phyloP scores from a whole-genome alignment of 768 basidiomycete genomes.

The Pleurotus pulmonarius region DNA sequence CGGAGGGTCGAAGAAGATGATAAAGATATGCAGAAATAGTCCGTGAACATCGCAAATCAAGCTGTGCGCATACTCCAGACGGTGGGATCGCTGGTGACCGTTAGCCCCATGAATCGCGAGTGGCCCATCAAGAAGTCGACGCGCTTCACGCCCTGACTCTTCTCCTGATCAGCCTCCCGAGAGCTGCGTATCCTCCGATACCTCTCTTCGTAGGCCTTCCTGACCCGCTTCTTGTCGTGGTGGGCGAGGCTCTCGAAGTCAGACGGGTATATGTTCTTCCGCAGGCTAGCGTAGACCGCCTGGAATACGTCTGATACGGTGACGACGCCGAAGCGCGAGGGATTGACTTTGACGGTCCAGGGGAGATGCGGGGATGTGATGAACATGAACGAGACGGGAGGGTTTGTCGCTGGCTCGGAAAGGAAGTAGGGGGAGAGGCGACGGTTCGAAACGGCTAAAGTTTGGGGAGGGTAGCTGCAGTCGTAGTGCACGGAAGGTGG shows the following conservation, averaged over 20 bases:
- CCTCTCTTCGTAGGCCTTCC: conserved; percentile 37
- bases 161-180: conserved; percentile 30
- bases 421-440: conserved; percentile 14
- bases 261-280: conserved; percentile 23
- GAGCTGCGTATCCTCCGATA: conserved; percentile 28
- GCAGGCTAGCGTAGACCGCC: conserved; percentile 33
- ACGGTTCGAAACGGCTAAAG: conserved; percentile 10
- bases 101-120: conserved; percentile 35
- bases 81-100: conserved; percentile 13
- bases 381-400: conserved; percentile 26
- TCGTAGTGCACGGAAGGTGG: conserved; percentile 23
- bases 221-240: conserved; percentile 29
- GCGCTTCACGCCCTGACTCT: conserved; percentile 45
- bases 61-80: not conserved
- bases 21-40: no score
- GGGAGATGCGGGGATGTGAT: conserved; percentile 27
- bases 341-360: conserved; percentile 30
- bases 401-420: conserved; percentile 31
- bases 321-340: conserved; percentile 20
- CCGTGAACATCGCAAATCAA: no score
- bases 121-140: conserved; percentile 48
- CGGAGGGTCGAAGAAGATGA: no score
- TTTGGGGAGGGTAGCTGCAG: conserved; percentile 24
- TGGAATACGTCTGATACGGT: conserved; percentile 38
- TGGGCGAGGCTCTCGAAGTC: conserved; percentile 29